A percentile compares a stretch with the other conserved stretches of the same genome.
phyloP scores from a whole-genome alignment of 176 grass and related monocot genomes.

The Aegilops tauschii region DNA sequence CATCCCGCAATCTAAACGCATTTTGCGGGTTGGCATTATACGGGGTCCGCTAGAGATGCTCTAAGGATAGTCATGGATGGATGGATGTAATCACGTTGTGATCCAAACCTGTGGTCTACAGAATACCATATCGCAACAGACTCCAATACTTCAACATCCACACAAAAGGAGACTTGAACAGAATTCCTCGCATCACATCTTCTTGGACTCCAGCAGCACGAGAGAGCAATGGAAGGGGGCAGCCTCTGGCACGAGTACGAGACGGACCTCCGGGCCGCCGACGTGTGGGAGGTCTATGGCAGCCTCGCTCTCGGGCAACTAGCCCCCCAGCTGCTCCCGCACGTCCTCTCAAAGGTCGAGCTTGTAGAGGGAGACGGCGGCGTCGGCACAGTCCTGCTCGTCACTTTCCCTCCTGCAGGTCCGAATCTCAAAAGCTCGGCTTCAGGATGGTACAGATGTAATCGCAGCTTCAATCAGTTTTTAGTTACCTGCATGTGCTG shows the following conservation, averaged over 20 bases:
- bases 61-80: no score
- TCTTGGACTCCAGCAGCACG: neutral
- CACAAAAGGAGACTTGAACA: no score
- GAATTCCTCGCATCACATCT: no score
- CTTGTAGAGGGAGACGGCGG: neutral
- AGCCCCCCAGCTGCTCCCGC: neutral
- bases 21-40: no score
- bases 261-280: neutral
- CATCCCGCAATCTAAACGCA: no score
- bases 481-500: neutral
- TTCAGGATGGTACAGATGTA: no score
- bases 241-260: neutral
- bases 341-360: neutral
- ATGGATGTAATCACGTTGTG: no score
- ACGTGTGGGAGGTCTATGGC: neutral
- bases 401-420: neutral
- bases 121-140: no score
- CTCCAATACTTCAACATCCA: no score
- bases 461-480: neutral
- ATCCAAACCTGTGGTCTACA: no score
- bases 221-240: neutral
- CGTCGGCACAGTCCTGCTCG: neutral
- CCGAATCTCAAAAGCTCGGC: neutral
- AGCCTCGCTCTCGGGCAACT: neutral
- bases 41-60: no score